Conservation (phyloP, 257 asterid species). For the Petrea volubilis region DNA sequence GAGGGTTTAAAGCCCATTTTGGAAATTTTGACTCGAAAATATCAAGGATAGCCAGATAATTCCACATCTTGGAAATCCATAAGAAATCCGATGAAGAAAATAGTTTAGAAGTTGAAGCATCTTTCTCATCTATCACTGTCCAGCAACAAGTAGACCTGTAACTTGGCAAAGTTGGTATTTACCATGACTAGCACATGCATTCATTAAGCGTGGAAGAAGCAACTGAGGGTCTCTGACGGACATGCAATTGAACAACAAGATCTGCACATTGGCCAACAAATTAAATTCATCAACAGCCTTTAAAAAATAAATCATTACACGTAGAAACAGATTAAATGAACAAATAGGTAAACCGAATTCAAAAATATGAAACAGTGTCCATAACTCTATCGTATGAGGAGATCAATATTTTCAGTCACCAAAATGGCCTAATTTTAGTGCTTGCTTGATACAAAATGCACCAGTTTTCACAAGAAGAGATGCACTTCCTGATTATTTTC, state of each 20-base stretch:
- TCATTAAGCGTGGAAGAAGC: conserved; percentile 82
- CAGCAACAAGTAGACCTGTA: conserved; percentile 3
- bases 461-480: neutral
- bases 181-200: conserved; percentile 82
- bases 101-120: neutral
- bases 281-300: conserved; percentile 22
- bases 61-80: conserved; percentile 13
- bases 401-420: neutral
- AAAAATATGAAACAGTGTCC: neutral
- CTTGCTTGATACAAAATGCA: conserved; percentile 9
- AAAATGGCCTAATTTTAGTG: neutral
- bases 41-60: conserved; percentile 6
- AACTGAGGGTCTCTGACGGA: conserved; percentile 92
- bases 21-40: neutral
- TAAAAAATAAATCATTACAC: neutral
- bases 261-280: conserved; percentile 57
- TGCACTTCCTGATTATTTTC: neutral
- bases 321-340: neutral
- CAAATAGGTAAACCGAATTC: neutral
- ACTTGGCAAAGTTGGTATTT: conserved; percentile 33
- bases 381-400: neutral
- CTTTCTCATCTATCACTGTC: conserved; percentile 10
- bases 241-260: conserved; percentile 95
- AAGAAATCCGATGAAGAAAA: conserved; percentile 11
- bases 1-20: neutral